A percentile compares a stretch with the other conserved stretches of the same genome.
These are phyloP conservation scores for Pseudocercospora fuligena DNA, from an alignment of 2,329 filamentous ascomycete species.

Conservation along the genomic window DNA sequence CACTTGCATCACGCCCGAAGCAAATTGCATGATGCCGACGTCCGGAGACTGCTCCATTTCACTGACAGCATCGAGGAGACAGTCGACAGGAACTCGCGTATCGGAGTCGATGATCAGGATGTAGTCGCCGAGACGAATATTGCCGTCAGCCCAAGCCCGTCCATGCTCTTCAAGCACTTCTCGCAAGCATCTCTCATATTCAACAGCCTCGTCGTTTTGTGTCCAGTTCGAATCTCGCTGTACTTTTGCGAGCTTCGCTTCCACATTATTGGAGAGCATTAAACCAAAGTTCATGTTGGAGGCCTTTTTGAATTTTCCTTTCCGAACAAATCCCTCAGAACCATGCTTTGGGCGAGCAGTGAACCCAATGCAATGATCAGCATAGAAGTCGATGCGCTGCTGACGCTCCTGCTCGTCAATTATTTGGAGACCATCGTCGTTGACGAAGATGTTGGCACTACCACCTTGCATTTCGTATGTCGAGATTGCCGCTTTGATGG, in stretches of 20 bases:
- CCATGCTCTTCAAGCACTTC: conserved; percentile 60
- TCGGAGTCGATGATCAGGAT: conserved; percentile 73
- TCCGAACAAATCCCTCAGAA: conserved; percentile 56
- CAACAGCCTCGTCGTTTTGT: conserved; percentile 45
- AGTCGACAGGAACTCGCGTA: conserved; percentile 70
- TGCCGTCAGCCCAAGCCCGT: conserved; percentile 63
- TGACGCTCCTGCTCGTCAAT: conserved; percentile 56
- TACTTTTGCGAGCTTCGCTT: conserved; percentile 58
- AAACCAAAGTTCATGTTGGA: conserved; percentile 78
- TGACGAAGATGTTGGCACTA: conserved; percentile 78
- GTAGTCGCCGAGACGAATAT: conserved; percentile 65
- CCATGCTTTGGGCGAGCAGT: conserved; percentile 57
- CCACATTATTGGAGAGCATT: conserved; percentile 64
- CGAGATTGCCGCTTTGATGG: conserved; percentile 76
- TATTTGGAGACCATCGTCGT: conserved; percentile 75
- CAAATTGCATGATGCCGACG: conserved; percentile 73
- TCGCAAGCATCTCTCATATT: conserved; percentile 57
- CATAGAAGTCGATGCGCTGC: conserved; percentile 54
- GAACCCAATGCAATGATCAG: conserved; percentile 57
- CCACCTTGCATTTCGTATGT: conserved; percentile 78
- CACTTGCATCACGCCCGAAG: conserved; percentile 78
- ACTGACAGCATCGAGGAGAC: conserved; percentile 69
- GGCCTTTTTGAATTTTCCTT: conserved; percentile 71
- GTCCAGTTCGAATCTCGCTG: conserved; percentile 45
- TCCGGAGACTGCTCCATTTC: conserved; percentile 74